Evolutionary conservation across 345 rosid species (phyloP).

Genomic region (Eucalyptus grandis): DNA sequence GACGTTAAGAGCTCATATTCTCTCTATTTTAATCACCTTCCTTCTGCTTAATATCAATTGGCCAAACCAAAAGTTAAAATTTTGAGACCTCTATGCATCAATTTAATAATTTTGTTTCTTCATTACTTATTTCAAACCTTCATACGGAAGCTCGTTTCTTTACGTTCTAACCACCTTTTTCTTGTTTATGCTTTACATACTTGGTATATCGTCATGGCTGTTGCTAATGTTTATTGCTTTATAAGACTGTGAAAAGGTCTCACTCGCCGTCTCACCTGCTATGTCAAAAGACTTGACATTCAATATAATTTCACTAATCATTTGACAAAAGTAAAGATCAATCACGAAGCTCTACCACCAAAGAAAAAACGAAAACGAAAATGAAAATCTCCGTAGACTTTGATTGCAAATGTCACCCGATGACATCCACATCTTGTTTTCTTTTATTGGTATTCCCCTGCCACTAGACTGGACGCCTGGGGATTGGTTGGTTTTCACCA

Average conservation of each 20-base stretch:
- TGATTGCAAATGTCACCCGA: background rate
- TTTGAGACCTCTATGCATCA: too few relatives aligned
- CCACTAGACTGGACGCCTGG: background rate
- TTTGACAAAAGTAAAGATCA: background rate
- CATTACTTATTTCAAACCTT: too few relatives aligned
- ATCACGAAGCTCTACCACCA: background rate
- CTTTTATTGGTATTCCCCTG: background rate
- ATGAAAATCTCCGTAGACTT: background rate
- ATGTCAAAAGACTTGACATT: background rate
- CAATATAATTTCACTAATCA: background rate
- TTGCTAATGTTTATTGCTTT: background rate
- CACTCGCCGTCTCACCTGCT: background rate
- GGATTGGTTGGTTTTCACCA: fast-evolving
- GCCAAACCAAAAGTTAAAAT: too few relatives aligned
- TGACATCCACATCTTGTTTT: background rate
- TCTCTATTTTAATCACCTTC: too few relatives aligned
- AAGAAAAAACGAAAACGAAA: background rate
- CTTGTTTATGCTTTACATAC: too few relatives aligned
- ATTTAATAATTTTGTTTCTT: too few relatives aligned
- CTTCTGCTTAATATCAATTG: too few relatives aligned
- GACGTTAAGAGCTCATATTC: too few relatives aligned
- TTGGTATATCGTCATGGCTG: fast-evolving
- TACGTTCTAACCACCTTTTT: background rate
- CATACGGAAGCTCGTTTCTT: too few relatives aligned
- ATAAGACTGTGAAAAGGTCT: background rate